Conservation (phyloP, 257 asterid species). For the Jasminum sambac region DNA sequence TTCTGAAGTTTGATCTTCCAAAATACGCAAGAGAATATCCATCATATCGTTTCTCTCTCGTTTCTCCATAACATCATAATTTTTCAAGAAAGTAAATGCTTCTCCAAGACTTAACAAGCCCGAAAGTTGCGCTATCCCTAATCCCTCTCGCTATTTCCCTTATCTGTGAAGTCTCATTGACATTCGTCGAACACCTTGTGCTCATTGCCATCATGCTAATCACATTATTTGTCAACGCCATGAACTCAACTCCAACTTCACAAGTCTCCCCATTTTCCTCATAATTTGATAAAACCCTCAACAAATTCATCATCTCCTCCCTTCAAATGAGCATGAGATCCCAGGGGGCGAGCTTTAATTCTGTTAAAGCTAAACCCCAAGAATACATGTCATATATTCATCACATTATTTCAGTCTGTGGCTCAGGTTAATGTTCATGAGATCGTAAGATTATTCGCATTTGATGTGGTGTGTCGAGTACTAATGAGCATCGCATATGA, state of each 20-base stretch:
- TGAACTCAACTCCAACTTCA: constrained; percentile 24
- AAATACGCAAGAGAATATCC: constrained; percentile 25
- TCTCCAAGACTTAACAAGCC: not conserved
- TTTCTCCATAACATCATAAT: constrained; percentile 10
- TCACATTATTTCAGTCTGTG: no score
- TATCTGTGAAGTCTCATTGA: not conserved
- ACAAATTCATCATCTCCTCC: constrained; percentile 28
- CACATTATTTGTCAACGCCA: constrained; percentile 25
- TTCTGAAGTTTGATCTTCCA: constrained; percentile 20
- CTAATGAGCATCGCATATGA: constrained; percentile 71
- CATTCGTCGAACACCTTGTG: not conserved
- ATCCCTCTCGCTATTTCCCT: not conserved
- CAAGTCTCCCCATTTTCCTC: constrained; percentile 24
- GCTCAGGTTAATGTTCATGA: constrained; percentile 54
- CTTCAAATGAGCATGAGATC: no score
- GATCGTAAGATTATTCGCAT: constrained; percentile 51
- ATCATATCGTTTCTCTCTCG: constrained; percentile 23
- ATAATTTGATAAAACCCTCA: constrained; percentile 9
- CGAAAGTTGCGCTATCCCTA: not conserved
- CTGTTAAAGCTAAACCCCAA: no score
- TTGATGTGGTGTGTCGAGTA: constrained; percentile 69
- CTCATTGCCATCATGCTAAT: not conserved
- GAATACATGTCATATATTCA: no score
- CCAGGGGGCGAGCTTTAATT: no score
- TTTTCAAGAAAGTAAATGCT: not conserved